Base-by-base conservation (phyloP, 2,329 filamentous ascomycete species). In the Saccharata proteae region DNA sequence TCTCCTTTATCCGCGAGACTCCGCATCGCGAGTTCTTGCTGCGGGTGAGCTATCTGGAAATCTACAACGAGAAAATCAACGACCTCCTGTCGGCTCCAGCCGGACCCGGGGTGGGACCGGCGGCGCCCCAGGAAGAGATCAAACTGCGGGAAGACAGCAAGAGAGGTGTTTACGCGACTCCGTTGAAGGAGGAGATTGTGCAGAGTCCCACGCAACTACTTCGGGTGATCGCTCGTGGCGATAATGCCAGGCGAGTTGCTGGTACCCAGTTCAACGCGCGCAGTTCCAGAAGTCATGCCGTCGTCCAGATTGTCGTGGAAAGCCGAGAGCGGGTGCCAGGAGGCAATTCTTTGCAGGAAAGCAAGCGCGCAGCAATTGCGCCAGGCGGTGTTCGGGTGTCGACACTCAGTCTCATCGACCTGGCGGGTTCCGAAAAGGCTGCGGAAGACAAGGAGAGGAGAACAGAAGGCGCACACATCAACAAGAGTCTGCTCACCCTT, bases 271-370 rank as follows among this genome's bases (percentile, higher is more conserved):
- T 92, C 68, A 98, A 98, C 51, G 74, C 86, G 13, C 77, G 88
- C 45, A 96, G 88, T 62, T 98, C 90, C 29, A 83, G 90, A 59
- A 94, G 85, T 71, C 90, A 98, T 50, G 90, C 90, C 0, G 90
- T 98, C 13, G 90, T 98, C 21, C 90, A 98, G 55, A 98, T 98
- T 44, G 88, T 98, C 2, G 90, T 98, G 9, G 90, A 98, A 55
- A 94, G 86, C 51, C 74, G 90, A 54, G 88, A 94, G 55, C 80
- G 90, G 27, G 73, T 78, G 24, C 74, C 82, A 1, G 66, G 68
- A 2, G 56, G 59, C 5, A 57, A 47, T 5, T 45, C 52, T 14
- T 44, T 59, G 6, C 58, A 61, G 29, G 57, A 54, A 9, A 58
- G 51, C 34, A 59, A 58, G 38, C 52, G 56, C 18, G 44, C 48